phyloP scores from a whole-genome alignment of 1,284 basidiomycete genomes.

The Leccinum ambiguum region DNA sequence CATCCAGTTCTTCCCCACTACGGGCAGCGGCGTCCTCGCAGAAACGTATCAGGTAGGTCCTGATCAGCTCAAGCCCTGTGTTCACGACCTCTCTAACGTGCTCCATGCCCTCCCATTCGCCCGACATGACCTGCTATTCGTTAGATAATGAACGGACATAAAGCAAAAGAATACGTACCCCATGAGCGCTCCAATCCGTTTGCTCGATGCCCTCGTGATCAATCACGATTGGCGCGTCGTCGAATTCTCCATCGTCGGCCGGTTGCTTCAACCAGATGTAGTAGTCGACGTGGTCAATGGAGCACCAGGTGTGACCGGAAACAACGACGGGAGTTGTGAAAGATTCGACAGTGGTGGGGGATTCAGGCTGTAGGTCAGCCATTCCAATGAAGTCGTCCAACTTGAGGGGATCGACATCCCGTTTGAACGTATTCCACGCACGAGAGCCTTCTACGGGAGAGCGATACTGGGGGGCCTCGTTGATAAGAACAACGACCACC shows the following conservation, averaged over 20 bases:
- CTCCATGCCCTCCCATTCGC: not conserved
- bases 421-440: not conserved
- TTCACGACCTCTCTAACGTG: not conserved
- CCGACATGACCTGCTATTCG: not conserved
- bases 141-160: not conserved
- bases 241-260: not conserved
- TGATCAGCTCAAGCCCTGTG: not conserved
- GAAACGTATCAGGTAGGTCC: not conserved
- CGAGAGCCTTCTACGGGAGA: not conserved
- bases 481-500: not conserved
- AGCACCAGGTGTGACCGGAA: not conserved
- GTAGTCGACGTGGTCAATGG: not conserved
- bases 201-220: not conserved
- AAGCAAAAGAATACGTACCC: not conserved
- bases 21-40: not conserved
- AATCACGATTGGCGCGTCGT: not conserved
- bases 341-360: not conserved
- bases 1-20: too few species aligned
- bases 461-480: not conserved
- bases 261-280: constrained; percentile 1
- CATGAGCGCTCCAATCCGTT: not conserved
- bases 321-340: not conserved
- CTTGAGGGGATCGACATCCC: not conserved
- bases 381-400: not conserved
- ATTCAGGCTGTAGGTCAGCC: not conserved